These are phyloP conservation scores for Solanum etuberosum DNA, from an alignment of 257 asterid genomes.

Conservation along the genomic window DNA sequence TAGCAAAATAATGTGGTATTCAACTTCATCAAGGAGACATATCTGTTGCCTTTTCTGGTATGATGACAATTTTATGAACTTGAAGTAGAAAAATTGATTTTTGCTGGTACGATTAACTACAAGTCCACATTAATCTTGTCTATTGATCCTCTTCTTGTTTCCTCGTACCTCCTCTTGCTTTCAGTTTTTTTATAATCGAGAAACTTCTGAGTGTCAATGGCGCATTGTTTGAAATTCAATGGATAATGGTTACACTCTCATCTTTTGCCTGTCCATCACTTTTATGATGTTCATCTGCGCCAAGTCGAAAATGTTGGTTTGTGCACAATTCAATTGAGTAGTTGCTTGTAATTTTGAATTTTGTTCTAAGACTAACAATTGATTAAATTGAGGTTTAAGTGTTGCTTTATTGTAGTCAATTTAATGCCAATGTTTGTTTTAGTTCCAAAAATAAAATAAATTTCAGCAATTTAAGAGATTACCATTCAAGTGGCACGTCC, in stretches of 20 bases:
- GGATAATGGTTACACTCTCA: neutral
- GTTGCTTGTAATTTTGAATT: neutral
- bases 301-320: neutral
- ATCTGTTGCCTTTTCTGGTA: neutral
- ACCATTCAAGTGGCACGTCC: too few species aligned
- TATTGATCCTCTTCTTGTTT: neutral
- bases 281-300: neutral
- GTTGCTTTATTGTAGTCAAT: too few species aligned
- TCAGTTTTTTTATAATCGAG: neutral
- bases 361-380: too few species aligned
- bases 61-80: neutral
- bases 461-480: too few species aligned
- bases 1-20: neutral
- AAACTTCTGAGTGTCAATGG: neutral
- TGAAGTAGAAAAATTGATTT: neutral
- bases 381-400: too few species aligned
- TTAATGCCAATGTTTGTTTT: too few species aligned
- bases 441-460: too few species aligned
- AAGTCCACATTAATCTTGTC: neutral
- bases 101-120: neutral
- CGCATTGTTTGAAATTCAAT: neutral
- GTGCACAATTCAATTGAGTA: neutral
- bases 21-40: neutral
- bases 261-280: neutral
- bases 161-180: neutral